A percentile compares a stretch with the other conserved stretches of the same genome.
phyloP scores from a whole-genome alignment of 2,329 filamentous ascomycete genomes.

The Ceratocystis cubensis region DNA sequence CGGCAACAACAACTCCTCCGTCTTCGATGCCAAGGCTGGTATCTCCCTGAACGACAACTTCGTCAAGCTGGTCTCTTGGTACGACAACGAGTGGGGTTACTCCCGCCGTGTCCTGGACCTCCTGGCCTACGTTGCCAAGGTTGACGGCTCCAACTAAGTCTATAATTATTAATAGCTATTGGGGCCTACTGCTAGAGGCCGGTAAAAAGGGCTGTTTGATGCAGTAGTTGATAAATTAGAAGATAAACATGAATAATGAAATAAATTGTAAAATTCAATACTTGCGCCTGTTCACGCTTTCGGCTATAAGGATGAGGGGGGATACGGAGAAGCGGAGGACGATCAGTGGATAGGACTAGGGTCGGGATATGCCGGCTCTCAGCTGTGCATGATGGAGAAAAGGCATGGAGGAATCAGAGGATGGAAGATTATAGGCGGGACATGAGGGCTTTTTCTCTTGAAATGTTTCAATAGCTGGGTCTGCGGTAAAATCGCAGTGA shows the following conservation, averaged over 20 bases:
- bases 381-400: too few species aligned
- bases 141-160: constrained; percentile 47
- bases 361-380: too few species aligned
- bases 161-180: background rate
- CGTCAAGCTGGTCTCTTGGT: constrained; percentile 96
- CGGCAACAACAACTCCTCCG: constrained; percentile 86
- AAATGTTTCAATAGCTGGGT: too few species aligned
- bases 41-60: constrained; percentile 98
- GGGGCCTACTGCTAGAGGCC: background rate
- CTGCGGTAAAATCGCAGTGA: too few species aligned
- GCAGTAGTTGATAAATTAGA: constrained; percentile 7
- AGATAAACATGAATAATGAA: constrained; percentile 19
- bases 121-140: constrained; percentile 64
- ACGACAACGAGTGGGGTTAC: constrained; percentile 99
- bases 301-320: too few species aligned
- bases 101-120: constrained; percentile 88
- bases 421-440: too few species aligned
- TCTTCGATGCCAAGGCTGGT: constrained; percentile 98
- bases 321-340: too few species aligned
- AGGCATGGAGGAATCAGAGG: too few species aligned
- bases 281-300: constrained; percentile 1
- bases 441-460: too few species aligned
- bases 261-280: constrained; percentile 18
- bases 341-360: too few species aligned
- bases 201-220: background rate